Conservation (phyloP, 768 basidiomycete genomes). For the Panus rudis region DNA sequence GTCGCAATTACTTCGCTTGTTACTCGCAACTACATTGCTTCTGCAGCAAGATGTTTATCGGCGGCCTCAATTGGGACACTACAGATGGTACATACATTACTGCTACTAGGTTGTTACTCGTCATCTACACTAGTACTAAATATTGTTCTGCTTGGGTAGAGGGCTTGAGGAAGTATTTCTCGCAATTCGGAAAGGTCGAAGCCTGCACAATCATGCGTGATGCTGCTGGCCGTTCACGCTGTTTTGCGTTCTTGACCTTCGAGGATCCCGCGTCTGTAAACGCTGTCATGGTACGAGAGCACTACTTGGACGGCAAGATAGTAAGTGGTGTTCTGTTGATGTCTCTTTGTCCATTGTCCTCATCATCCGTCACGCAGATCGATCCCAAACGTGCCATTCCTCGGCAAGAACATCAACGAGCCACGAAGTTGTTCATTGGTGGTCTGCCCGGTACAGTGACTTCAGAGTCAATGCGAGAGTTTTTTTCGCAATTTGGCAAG, state of each 20-base stretch:
- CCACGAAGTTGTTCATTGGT: conserved; percentile 94
- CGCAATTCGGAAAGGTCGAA: conserved; percentile 94
- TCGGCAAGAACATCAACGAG: conserved; percentile 87
- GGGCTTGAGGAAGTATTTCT: conserved; percentile 78
- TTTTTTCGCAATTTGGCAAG: conserved; percentile 90
- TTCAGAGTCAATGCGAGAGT: conserved; percentile 87
- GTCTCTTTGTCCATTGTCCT: background rate
- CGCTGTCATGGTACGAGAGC: conserved; percentile 91
- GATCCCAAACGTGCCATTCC: conserved; percentile 99
- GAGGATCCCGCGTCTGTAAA: conserved; percentile 90
- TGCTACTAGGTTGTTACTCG: conserved; percentile 30
- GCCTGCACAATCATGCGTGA: conserved; percentile 99
- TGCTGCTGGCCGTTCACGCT: conserved; percentile 86
- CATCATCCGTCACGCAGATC: conserved; percentile 58
- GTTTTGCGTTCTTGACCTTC: conserved; percentile 97
- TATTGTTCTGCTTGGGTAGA: conserved; percentile 40
- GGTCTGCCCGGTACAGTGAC: conserved; percentile 89
- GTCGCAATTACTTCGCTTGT: conserved; percentile 1
- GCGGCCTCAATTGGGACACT: conserved; percentile 99
- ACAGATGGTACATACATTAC: conserved; percentile 79
- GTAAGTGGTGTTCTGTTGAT: conserved; percentile 45
- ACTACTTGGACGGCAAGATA: conserved; percentile 94
- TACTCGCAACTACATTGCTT: conserved; percentile 4
- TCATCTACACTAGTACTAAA: conserved; percentile 38
- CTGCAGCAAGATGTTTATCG: conserved; percentile 99